phyloP scores from a whole-genome alignment of 352 stramenopile genomes.

The Phytophthora idaei region DNA sequence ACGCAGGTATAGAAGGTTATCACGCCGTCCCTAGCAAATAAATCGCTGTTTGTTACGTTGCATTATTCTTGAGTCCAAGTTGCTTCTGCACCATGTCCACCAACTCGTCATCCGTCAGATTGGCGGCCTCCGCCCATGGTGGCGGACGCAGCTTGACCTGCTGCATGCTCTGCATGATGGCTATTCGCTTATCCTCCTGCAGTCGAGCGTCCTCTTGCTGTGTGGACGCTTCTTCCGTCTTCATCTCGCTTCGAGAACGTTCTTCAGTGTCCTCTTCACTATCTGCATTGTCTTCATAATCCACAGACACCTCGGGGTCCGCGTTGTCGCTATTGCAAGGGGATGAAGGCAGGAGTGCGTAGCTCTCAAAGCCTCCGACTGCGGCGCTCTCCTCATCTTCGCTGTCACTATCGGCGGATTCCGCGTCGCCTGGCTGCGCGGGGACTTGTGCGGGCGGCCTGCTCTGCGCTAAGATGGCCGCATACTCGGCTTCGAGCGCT shows the following conservation, averaged over 20 bases:
- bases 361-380: conserved; percentile 34
- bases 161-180: conserved; percentile 68
- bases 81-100: conserved; percentile 55
- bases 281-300: conserved; percentile 22
- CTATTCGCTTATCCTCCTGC: conserved; percentile 35
- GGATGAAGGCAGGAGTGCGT: conserved; percentile 41
- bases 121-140: conserved; percentile 44
- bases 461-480: conserved; percentile 55
- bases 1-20: conserved; percentile 12
- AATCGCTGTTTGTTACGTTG: conserved; percentile 14
- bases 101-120: conserved; percentile 62
- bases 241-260: neutral
- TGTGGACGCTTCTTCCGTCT: neutral
- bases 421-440: conserved; percentile 1
- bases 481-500: conserved; percentile 68
- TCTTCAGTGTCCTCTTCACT: conserved; percentile 8
- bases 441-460: neutral
- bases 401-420: conserved; percentile 24
- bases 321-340: conserved; percentile 34
- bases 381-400: conserved; percentile 29
- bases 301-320: conserved; percentile 8
- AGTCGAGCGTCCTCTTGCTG: conserved; percentile 24
- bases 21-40: conserved; percentile 5
- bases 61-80: conserved; percentile 19
- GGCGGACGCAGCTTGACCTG: conserved; percentile 51